phyloP scores from a whole-genome alignment of 176 grass and related monocot genomes.

The Otatea glauca region DNA sequence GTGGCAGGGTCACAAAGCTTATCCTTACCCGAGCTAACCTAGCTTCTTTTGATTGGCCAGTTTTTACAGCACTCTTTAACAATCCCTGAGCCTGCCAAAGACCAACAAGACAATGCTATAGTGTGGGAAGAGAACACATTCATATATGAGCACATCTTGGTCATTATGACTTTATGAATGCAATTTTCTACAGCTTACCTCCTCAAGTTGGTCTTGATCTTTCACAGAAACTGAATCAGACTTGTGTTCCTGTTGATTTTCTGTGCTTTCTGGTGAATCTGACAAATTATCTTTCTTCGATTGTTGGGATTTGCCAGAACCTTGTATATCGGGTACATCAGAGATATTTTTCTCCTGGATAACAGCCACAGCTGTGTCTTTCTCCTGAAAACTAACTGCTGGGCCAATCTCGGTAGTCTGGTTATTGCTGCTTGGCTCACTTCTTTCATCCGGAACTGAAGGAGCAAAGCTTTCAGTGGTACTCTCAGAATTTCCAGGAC shows the following conservation, averaged over 20 bases:
- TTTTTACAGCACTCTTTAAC: slow-evolving; percentile 87
- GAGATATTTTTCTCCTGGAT: slow-evolving; percentile 62
- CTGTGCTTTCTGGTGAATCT: slow-evolving; percentile 49
- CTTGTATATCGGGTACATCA: slow-evolving; percentile 48
- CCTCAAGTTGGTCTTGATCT: slow-evolving; percentile 94
- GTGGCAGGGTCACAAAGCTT: slow-evolving; percentile 36
- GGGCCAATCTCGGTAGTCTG: slow-evolving; percentile 53
- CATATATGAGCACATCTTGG: slow-evolving; percentile 35
- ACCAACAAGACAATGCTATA: slow-evolving; percentile 46
- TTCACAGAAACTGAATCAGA: slow-evolving; percentile 64
- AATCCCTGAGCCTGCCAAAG: slow-evolving; percentile 86
- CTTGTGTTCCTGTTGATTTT: slow-evolving; percentile 64
- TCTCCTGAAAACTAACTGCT: slow-evolving; percentile 51
- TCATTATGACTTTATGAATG: slow-evolving; percentile 7
- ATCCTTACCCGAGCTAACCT: slow-evolving; percentile 94
- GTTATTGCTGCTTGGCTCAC: slow-evolving; percentile 39
- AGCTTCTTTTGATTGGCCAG: slow-evolving; percentile 98
- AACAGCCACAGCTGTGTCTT: slow-evolving; percentile 46
- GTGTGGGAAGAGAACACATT: slow-evolving; percentile 25
- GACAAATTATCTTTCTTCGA: slow-evolving; percentile 56
- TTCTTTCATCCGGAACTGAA: slow-evolving; percentile 45
- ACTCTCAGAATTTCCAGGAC: slow-evolving; percentile 39
- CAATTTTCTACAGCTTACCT: slow-evolving; percentile 56
- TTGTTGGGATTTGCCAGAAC: slow-evolving; percentile 50
- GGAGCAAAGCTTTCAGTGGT: slow-evolving; percentile 40